Conservation (phyloP, 345 rosid species). For the Nasturtium officinale region DNA sequence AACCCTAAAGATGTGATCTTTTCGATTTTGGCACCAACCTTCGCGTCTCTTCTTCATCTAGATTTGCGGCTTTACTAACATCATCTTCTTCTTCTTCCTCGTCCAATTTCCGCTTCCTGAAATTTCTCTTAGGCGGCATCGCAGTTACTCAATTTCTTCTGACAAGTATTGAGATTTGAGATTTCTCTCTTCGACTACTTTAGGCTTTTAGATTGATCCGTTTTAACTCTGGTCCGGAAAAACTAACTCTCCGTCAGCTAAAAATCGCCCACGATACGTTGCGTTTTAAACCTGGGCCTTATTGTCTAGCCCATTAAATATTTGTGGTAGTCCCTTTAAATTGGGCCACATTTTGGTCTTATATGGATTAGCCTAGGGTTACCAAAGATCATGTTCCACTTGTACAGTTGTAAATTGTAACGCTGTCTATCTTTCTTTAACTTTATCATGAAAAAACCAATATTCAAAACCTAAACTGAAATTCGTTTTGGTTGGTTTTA, state of each 20-base stretch:
- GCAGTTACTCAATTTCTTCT: neutral
- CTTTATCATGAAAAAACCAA: no score
- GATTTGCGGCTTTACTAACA: conserved; percentile 38
- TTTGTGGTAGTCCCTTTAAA: no score
- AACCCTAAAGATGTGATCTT: conserved; percentile 23
- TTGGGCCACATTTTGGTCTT: no score
- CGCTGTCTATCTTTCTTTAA: no score
- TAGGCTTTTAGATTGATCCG: conserved; percentile 2
- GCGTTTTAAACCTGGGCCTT: neutral
- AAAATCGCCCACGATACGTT: neutral
- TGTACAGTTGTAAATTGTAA: no score
- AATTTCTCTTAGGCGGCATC: conserved; percentile 58
- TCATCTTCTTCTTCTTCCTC: conserved; percentile 59
- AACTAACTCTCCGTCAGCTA: neutral
- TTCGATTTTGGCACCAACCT: conserved; percentile 22
- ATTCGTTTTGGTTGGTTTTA: neutral
- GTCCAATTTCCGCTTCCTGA: conserved; percentile 62
- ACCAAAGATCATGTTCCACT: no score
- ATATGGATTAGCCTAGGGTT: no score
- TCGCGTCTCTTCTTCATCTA: conserved; percentile 84
- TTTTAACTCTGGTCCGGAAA: neutral
- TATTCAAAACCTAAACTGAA: no score
- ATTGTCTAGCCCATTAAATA: neutral
- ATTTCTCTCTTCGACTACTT: neutral
- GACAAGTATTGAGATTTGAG: neutral